Conservation (phyloP, 2,329 filamentous ascomycete genomes). For the Aspergillus pseudoglaucus region DNA sequence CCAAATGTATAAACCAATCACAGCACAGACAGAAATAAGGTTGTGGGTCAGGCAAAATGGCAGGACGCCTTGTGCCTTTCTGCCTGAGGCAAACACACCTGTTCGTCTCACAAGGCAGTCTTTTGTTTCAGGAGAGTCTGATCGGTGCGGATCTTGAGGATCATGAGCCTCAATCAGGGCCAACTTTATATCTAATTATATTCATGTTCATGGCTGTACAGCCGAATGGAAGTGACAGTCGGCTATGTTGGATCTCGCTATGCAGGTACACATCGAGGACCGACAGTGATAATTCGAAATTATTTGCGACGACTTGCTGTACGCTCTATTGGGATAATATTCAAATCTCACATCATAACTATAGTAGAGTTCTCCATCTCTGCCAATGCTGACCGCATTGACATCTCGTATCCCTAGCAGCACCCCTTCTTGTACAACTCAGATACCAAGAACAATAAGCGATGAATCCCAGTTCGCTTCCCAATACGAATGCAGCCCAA, state of each 20-base stretch:
- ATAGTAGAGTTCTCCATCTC: no score
- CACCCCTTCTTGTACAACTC: background rate
- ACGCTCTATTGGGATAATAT: no score
- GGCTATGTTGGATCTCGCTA: background rate
- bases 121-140: background rate
- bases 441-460: background rate
- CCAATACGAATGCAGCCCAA: background rate
- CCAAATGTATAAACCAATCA: background rate
- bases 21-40: background rate
- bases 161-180: background rate
- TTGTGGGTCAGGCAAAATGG: background rate
- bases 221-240: background rate
- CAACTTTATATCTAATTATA: background rate
- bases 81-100: background rate
- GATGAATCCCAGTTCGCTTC: background rate
- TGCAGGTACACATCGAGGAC: no score
- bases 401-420: background rate
- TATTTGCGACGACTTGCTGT: no score
- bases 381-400: background rate
- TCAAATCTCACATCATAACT: no score
- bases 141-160: background rate
- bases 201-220: background rate
- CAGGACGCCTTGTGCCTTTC: background rate
- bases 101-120: background rate
- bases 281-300: no score